phyloP scores from a whole-genome alignment of 768 basidiomycete genomes.

The Suillus lakei region DNA sequence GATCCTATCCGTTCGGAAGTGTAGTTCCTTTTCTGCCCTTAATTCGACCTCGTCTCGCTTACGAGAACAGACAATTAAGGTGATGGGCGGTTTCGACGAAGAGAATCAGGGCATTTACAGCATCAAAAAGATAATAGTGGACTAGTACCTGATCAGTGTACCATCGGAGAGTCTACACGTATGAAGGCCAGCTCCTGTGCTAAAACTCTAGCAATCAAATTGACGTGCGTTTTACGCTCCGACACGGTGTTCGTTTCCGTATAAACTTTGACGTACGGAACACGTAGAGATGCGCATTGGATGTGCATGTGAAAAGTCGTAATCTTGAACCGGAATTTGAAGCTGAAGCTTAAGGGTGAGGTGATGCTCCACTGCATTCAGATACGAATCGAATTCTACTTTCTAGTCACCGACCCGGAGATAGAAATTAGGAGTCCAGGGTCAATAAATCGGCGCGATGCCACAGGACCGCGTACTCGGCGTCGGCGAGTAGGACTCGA shows the following conservation, averaged over 20 bases:
- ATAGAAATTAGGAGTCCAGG: neutral
- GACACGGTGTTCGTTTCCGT: neutral
- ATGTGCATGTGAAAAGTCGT: neutral
- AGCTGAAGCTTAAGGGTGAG: neutral
- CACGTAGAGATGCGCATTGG: neutral
- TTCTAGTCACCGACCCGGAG: neutral
- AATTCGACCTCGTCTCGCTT: neutral
- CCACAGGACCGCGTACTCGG: neutral
- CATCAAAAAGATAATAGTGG: neutral
- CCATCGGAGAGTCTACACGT: neutral
- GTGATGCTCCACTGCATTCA: neutral
- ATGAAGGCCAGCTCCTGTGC: neutral
- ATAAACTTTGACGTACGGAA: neutral
- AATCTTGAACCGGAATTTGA: neutral
- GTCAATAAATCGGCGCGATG: neutral
- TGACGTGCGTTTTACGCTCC: neutral
- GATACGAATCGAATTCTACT: neutral
- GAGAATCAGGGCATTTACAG: neutral
- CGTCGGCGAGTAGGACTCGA: neutral
- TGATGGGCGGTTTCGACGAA: neutral
- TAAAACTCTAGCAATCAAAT: neutral
- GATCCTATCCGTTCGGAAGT: conserved; percentile 1
- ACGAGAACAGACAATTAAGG: neutral
- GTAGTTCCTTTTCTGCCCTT: neutral
- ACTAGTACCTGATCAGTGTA: neutral